Evolutionary conservation across 139 green algal genomes (phyloP).

Genomic region (Monoraphidium neglectum): DNA sequence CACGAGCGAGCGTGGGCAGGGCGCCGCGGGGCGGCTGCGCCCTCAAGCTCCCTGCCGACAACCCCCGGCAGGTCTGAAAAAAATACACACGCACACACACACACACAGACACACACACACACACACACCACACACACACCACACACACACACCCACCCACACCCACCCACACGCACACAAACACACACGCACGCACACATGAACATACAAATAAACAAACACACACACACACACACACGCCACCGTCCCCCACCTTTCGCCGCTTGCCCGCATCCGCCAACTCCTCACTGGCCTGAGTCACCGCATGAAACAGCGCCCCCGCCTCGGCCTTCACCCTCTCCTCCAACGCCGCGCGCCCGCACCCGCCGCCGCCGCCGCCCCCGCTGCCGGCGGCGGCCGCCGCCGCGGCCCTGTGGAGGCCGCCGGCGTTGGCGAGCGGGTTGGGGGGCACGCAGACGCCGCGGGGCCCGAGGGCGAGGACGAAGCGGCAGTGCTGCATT

Average conservation of each 20-base stretch:
- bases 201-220: neutral
- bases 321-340: conserved; percentile 42
- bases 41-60: no score
- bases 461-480: neutral
- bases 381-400: neutral
- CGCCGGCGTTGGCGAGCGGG: neutral
- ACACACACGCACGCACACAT: neutral
- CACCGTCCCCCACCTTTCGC: conserved; percentile 31
- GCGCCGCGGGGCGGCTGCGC: no score
- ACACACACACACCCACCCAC: neutral
- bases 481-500: conserved; percentile 32
- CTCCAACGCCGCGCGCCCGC: conserved; percentile 19
- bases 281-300: conserved; percentile 58
- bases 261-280: conserved; percentile 46
- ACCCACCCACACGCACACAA: neutral
- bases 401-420: neutral
- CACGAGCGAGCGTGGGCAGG: no score
- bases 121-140: neutral
- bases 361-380: neutral
- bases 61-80: no score
- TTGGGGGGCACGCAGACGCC: neutral
- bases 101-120: neutral
- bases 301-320: conserved; percentile 60
- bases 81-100: no score
- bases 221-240: neutral